Evolutionary conservation across 305 asterid species (phyloP).

Genomic region (Nicotiana rustica): DNA sequence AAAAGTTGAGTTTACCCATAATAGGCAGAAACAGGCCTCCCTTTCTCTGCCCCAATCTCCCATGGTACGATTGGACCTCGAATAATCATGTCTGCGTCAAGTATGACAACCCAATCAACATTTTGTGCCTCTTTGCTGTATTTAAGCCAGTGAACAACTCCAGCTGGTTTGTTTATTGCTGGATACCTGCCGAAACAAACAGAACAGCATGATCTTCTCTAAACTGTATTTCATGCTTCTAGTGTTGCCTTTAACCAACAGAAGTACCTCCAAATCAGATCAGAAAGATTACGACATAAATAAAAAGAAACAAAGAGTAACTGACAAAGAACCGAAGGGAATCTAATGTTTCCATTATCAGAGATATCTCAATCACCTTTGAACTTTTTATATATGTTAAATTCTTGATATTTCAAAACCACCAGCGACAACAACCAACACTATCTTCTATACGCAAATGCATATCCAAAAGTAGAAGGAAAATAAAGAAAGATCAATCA

Average conservation of each 20-base stretch:
- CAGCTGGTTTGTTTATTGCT: conserved; percentile 95
- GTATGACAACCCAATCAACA: conserved; percentile 96
- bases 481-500: conserved; percentile 12
- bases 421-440: not conserved
- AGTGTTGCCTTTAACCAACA: not conserved
- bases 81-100: conserved; percentile 91
- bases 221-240: not conserved
- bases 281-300: conserved; percentile 1
- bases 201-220: conserved; percentile 25
- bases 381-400: not conserved
- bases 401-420: not conserved
- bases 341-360: conserved; percentile 13
- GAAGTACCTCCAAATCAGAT: not conserved
- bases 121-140: conserved; percentile 85
- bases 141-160: conserved; percentile 90
- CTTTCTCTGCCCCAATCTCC: conserved; percentile 99
- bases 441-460: not conserved
- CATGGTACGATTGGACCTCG: conserved; percentile 96
- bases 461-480: conserved; percentile 12
- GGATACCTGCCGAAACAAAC: conserved; percentile 73
- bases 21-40: conserved; percentile 92
- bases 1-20: conserved; percentile 67
- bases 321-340: not conserved
- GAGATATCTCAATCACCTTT: conserved; percentile 14
- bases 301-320: not conserved